Conservation (phyloP, 1,284 basidiomycete genomes). For the Papiliotrema fonsecae region DNA sequence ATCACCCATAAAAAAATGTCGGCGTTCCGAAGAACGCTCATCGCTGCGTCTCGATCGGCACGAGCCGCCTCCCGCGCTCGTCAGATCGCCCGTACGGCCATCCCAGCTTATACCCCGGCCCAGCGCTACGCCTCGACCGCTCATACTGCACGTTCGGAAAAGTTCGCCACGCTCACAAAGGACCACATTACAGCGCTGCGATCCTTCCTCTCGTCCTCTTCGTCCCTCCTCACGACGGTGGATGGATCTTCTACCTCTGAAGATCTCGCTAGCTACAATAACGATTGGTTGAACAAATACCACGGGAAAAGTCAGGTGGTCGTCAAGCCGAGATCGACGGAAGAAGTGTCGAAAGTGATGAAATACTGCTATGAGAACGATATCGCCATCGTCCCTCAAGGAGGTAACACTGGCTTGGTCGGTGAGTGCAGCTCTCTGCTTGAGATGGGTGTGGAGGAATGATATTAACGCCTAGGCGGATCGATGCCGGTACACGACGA, state of each 20-base stretch:
- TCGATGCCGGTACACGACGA: conserved; percentile 88
- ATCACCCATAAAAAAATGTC: too few relatives aligned
- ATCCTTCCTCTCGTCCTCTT: conserved; percentile 48
- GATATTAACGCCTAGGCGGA: conserved; percentile 57
- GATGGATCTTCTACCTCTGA: conserved; percentile 49
- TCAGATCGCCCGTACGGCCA: too few relatives aligned
- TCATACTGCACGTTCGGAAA: conserved; percentile 33
- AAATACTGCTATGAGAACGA: conserved; percentile 73
- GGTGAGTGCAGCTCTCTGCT: conserved; percentile 37
- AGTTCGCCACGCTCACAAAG: conserved; percentile 50
- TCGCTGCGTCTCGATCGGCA: too few relatives aligned
- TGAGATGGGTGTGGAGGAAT: neutral
- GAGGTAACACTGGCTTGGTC: conserved; percentile 96
- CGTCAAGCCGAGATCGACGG: conserved; percentile 78
- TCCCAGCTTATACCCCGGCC: too few relatives aligned
- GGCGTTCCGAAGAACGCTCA: too few relatives aligned
- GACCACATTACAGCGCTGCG: conserved; percentile 51
- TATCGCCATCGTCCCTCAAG: conserved; percentile 91
- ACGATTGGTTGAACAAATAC: conserved; percentile 98
- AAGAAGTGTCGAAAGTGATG: conserved; percentile 82
- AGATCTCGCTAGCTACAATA: conserved; percentile 78
- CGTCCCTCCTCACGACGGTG: conserved; percentile 51
- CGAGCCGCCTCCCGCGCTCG: too few relatives aligned
- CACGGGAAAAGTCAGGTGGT: conserved; percentile 77
- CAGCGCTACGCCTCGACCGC: conserved; percentile 34